Evolutionary conservation across 306 rosid species (phyloP).

Genomic region (Cyclanthera cordifolia): DNA sequence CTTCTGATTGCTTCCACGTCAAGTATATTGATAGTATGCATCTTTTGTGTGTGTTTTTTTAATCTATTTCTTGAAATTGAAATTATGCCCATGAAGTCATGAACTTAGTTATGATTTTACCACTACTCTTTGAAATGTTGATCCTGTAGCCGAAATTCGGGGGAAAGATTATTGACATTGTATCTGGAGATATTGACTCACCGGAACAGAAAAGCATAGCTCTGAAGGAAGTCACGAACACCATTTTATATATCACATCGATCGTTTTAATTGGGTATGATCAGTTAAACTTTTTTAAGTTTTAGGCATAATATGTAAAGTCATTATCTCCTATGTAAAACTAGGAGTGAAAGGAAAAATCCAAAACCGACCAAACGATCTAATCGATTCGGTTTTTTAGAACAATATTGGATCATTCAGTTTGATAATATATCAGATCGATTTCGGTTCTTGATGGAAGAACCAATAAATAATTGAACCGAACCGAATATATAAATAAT

Average conservation of each 20-base stretch:
- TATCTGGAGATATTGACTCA: slow-evolving; percentile 39
- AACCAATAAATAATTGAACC: too few species aligned
- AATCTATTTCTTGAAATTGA: background rate
- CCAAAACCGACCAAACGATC: too few species aligned
- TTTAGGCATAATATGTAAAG: background rate
- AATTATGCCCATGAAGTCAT: background rate
- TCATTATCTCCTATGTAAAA: background rate
- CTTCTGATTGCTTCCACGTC: slow-evolving; percentile 61
- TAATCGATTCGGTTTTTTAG: too few species aligned
- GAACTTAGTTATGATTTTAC: background rate
- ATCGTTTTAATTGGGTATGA: slow-evolving; percentile 51
- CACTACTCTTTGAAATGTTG: slow-evolving; percentile 13
- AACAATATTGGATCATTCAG: too few species aligned
- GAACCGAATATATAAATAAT: too few species aligned
- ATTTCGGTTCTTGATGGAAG: too few species aligned
- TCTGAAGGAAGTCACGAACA: slow-evolving; percentile 45
- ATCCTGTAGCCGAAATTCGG: slow-evolving; percentile 55
- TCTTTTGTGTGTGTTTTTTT: background rate
- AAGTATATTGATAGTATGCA: slow-evolving; percentile 50
- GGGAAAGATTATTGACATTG: slow-evolving; percentile 67
- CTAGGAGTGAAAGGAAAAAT: too few species aligned
- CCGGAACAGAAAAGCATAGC: slow-evolving; percentile 43
- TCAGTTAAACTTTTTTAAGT: background rate
- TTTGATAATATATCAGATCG: too few species aligned
- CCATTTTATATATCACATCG: slow-evolving; percentile 44